phyloP scores from a whole-genome alignment of 2,329 filamentous ascomycete species.

The Fusarium compactum region DNA sequence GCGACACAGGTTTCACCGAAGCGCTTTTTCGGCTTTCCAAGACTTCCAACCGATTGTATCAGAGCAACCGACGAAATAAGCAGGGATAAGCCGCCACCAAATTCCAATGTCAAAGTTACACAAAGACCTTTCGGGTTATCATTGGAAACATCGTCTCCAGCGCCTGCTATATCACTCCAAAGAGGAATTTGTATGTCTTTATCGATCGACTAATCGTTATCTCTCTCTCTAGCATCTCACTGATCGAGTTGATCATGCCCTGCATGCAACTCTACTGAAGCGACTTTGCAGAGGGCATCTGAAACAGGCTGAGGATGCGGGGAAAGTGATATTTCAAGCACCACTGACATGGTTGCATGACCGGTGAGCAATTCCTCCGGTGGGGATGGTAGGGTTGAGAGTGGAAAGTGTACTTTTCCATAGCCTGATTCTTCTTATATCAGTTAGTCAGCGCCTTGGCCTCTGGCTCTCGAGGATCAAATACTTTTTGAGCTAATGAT shows the following conservation, averaged over 20 bases:
- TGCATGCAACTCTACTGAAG: background rate
- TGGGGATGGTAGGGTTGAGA: background rate
- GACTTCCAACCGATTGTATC: background rate
- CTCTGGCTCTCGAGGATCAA: rapidly evolving
- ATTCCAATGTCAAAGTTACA: background rate
- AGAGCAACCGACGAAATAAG: background rate
- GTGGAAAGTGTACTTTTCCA: background rate
- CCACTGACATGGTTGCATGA: background rate
- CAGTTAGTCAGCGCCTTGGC: no score
- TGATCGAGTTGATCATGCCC: background rate
- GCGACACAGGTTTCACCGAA: background rate
- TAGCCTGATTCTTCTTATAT: no score
- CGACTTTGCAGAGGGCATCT: background rate
- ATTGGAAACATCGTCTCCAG: background rate
- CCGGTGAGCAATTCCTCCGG: background rate
- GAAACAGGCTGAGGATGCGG: background rate
- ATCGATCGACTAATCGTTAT: background rate
- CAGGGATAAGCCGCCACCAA: background rate
- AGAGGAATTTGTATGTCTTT: background rate
- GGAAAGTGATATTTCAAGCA: background rate
- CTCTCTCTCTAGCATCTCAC: background rate
- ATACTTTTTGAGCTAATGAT: background rate
- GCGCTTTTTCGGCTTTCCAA: background rate
- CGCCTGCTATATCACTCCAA: background rate
- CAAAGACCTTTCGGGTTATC: background rate